These are phyloP conservation scores for Aquanectria penicillioides DNA, from an alignment of 2,329 filamentous ascomycete genomes.

Conservation along the genomic window DNA sequence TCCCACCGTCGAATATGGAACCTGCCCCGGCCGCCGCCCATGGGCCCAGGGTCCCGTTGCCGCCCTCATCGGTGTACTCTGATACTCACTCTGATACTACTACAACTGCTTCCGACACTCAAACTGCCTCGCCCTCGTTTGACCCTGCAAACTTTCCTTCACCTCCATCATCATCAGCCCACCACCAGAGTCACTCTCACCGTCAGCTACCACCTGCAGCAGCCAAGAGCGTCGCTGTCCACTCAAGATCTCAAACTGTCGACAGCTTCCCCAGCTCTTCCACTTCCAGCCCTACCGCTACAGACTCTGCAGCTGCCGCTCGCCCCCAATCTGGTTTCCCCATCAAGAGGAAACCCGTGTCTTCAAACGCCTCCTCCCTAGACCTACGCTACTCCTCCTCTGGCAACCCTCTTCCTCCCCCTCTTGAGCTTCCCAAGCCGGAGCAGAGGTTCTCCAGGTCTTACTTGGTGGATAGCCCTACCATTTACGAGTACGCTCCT, in stretches of 20 bases:
- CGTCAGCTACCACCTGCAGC: slow-evolving; percentile 23
- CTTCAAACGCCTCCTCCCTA: slow-evolving; percentile 53
- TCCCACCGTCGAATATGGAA: slow-evolving; percentile 39
- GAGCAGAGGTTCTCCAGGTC: slow-evolving; percentile 65
- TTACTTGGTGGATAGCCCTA: slow-evolving; percentile 68
- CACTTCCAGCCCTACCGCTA: slow-evolving; percentile 19
- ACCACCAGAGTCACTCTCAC: slow-evolving; percentile 29
- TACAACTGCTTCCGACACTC: slow-evolving; percentile 31
- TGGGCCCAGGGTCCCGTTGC: slow-evolving; percentile 35
- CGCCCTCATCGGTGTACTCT: slow-evolving; percentile 32
- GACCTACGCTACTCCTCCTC: slow-evolving; percentile 41
- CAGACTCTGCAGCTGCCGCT: slow-evolving; percentile 31
- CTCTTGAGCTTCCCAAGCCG: slow-evolving; percentile 57
- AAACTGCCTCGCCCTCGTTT: slow-evolving; percentile 27
- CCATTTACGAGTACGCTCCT: slow-evolving; percentile 67
- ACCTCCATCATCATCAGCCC: slow-evolving; percentile 31
- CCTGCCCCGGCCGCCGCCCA: slow-evolving; percentile 34
- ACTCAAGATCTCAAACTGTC: slow-evolving; percentile 40
- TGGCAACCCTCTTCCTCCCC: slow-evolving; percentile 42
- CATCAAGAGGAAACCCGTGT: slow-evolving; percentile 71
- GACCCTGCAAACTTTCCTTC: slow-evolving; percentile 30
- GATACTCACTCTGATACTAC: slow-evolving; percentile 41
- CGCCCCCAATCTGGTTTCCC: slow-evolving; percentile 42
- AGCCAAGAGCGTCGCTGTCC: slow-evolving; percentile 29
- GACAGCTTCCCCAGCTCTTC: slow-evolving; percentile 32